Conservation (phyloP, 192 early-diverging fungal species). For the Podila clonocystis region DNA sequence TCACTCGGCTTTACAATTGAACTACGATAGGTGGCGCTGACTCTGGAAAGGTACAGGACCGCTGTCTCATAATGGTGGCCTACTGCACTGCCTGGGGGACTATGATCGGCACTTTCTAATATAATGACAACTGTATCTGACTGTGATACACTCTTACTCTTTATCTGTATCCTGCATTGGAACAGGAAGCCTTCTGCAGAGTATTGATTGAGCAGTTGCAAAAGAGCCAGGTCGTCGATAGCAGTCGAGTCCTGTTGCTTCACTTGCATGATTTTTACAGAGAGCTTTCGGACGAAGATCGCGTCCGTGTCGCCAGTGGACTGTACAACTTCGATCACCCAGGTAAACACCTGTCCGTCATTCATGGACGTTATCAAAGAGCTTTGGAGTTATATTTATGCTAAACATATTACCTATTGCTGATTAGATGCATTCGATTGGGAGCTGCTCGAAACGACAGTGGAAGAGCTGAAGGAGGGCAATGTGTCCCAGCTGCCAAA, state of each 20-base stretch:
- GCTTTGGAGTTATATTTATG: background rate
- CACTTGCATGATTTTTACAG: conserved; percentile 75
- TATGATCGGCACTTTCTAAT: too few species aligned
- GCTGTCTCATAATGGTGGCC: background rate
- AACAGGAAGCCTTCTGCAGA: conserved; percentile 37
- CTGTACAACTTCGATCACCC: conserved; percentile 78
- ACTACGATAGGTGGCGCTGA: conserved; percentile 38
- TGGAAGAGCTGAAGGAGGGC: conserved; percentile 63
- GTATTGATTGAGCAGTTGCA: conserved; percentile 51
- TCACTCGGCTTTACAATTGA: background rate
- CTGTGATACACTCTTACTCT: too few species aligned
- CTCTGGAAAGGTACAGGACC: conserved; percentile 30
- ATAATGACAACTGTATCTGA: too few species aligned
- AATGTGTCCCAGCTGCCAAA: conserved; percentile 63
- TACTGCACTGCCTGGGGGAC: background rate
- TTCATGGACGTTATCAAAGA: too few species aligned
- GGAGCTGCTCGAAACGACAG: conserved; percentile 63
- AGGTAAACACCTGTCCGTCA: conserved; percentile 16
- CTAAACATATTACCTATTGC: too few species aligned
- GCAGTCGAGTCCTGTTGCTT: conserved; percentile 61
- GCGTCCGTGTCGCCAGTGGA: conserved; percentile 55
- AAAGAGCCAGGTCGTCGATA: conserved; percentile 54
- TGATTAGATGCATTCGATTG: conserved; percentile 78
- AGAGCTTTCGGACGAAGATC: conserved; percentile 65
- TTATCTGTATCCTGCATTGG: too few species aligned